Evolutionary conservation across 257 asterid species (phyloP).

Genomic region (Marsdenia floribunda): DNA sequence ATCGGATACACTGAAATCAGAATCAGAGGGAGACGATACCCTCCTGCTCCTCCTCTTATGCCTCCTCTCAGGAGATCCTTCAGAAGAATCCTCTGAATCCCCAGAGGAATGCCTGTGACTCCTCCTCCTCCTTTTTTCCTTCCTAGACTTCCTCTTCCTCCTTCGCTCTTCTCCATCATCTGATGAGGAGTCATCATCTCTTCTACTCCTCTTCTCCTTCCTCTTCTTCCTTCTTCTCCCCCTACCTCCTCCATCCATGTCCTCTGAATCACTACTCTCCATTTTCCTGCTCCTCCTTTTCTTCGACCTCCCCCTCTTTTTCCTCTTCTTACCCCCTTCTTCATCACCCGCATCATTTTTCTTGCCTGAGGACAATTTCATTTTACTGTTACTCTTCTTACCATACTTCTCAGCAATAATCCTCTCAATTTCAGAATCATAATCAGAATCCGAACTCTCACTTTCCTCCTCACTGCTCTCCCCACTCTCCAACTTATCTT

Average conservation of each 20-base stretch:
- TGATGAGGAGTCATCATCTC: slow-evolving; percentile 12
- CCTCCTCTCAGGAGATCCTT: slow-evolving; percentile 44
- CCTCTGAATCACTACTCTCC: slow-evolving; percentile 40
- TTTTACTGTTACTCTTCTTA: slow-evolving; percentile 32
- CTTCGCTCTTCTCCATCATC: slow-evolving; percentile 15
- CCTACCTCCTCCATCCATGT: slow-evolving; percentile 42
- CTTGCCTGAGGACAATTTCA: slow-evolving; percentile 33
- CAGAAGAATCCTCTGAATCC: slow-evolving; percentile 35
- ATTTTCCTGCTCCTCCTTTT: slow-evolving; percentile 48
- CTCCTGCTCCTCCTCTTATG: slow-evolving; percentile 55
- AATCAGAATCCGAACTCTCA: slow-evolving; percentile 75
- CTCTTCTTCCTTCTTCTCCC: slow-evolving; percentile 40
- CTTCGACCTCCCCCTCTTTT: slow-evolving; percentile 58
- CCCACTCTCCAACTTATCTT: slow-evolving; percentile 29
- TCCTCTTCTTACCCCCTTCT: slow-evolving; percentile 31
- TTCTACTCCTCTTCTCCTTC: slow-evolving; percentile 21
- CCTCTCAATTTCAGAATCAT: slow-evolving; percentile 76
- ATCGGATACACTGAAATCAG: slow-evolving; percentile 48
- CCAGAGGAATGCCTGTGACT: slow-evolving; percentile 24
- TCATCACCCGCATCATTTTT: slow-evolving; percentile 19
- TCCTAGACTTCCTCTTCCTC: slow-evolving; percentile 23
- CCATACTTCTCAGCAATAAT: slow-evolving; percentile 50
- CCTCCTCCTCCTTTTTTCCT: slow-evolving; percentile 19
- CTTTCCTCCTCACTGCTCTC: slow-evolving; percentile 57
- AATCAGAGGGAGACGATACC: slow-evolving; percentile 38